Evolutionary conservation across 169 alveolate genomes (phyloP).

Genomic region (Plasmodium inui): DNA sequence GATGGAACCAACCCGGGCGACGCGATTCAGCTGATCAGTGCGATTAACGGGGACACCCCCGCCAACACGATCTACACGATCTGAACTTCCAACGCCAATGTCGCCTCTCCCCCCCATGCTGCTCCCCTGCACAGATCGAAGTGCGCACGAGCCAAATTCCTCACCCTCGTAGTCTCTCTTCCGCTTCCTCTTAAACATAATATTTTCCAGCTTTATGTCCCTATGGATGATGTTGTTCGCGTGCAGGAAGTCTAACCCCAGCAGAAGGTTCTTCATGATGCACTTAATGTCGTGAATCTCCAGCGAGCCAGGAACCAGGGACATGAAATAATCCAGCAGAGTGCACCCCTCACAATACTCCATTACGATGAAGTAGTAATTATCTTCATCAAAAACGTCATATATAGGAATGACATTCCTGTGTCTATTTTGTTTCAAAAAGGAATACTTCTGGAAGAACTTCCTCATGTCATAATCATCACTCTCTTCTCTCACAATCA

Average conservation of each 20-base stretch:
- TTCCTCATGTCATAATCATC: not conserved
- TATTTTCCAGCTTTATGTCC: conserved; percentile 79
- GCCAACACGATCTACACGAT: not conserved
- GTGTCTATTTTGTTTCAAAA: conserved; percentile 42
- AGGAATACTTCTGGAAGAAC: conserved; percentile 26
- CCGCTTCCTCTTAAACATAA: conserved; percentile 63
- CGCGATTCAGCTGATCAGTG: too few species aligned
- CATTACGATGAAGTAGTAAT: conserved; percentile 42
- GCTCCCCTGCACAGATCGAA: not conserved
- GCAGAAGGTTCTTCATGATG: conserved; percentile 78
- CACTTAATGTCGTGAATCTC: conserved; percentile 46
- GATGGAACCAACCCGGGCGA: not conserved
- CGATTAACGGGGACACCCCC: too few species aligned
- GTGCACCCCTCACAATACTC: conserved; percentile 67
- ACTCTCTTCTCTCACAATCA: conserved; percentile 21
- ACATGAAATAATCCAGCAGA: conserved; percentile 56
- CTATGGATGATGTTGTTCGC: conserved; percentile 75
- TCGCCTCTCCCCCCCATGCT: not conserved
- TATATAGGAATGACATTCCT: conserved; percentile 60
- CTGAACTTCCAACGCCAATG: not conserved
- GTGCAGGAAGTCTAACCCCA: conserved; percentile 81
- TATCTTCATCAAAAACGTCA: conserved; percentile 33
- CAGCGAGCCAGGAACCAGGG: conserved; percentile 76
- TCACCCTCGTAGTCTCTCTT: conserved; percentile 10
- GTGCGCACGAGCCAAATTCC: conserved; percentile 11